Conservation (phyloP, 1,284 basidiomycete genomes). For the Afroboletus lepidellus region DNA sequence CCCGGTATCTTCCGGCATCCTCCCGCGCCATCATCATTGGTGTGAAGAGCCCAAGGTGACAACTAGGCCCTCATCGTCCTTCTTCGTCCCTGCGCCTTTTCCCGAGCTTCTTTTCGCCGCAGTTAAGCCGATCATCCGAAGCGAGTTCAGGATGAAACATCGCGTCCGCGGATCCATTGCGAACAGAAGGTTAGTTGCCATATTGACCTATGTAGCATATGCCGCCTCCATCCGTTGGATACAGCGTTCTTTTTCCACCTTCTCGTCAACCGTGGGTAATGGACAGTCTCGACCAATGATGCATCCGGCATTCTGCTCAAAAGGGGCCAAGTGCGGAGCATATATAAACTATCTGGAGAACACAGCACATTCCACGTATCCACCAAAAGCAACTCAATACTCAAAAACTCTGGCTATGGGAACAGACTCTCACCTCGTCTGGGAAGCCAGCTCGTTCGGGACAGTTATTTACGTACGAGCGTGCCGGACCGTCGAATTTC, state of each 20-base stretch:
- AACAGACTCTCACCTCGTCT: constrained; percentile 27
- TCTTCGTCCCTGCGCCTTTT: constrained; percentile 14
- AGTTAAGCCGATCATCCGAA: constrained; percentile 25
- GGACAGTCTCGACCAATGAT: constrained; percentile 17
- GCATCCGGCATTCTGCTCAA: constrained; percentile 13
- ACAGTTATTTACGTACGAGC: constrained; percentile 29
- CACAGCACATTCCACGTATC: constrained; percentile 8
- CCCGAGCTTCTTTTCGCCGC: constrained; percentile 23
- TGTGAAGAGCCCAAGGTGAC: constrained; percentile 6
- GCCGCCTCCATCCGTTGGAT: constrained; percentile 14
- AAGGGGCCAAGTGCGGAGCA: constrained; percentile 6
- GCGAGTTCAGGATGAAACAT: constrained; percentile 19
- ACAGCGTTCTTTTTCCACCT: constrained; percentile 20
- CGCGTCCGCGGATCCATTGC: constrained; percentile 27
- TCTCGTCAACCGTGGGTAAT: constrained; percentile 20
- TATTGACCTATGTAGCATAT: constrained; percentile 14
- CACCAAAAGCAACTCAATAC: constrained; percentile 17
- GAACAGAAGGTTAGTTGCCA: constrained; percentile 19
- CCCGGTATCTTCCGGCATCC: constrained; percentile 21
- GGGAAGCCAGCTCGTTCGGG: constrained; percentile 25
- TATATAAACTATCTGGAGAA: constrained; percentile 4
- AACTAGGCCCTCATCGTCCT: constrained; percentile 8
- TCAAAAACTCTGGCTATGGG: constrained; percentile 11
- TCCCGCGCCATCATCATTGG: constrained; percentile 14
- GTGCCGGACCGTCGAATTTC: constrained; percentile 26